Evolutionary conservation across 441 rosid genomes (phyloP).

Genomic region (Erysimum cheiri): DNA sequence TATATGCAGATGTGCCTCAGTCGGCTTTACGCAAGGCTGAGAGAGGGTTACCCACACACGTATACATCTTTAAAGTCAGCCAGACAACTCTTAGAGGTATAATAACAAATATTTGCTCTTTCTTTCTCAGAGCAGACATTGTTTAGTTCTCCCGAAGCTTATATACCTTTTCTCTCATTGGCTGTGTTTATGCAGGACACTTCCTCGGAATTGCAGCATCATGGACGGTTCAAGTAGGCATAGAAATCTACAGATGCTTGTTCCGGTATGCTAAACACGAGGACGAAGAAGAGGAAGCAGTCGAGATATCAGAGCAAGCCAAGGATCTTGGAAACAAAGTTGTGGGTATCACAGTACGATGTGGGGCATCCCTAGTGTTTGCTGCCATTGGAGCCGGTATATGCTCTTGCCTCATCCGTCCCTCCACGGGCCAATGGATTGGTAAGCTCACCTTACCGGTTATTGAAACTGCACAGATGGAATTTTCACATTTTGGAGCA

Average conservation of each 20-base stretch:
- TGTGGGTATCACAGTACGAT: slow-evolving; percentile 64
- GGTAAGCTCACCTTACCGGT: slow-evolving; percentile 56
- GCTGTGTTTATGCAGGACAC: slow-evolving; percentile 65
- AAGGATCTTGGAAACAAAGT: slow-evolving; percentile 76
- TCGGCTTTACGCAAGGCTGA: slow-evolving; percentile 82
- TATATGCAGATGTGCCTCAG: slow-evolving; percentile 71
- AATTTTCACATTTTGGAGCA: not conserved
- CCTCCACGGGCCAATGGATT: slow-evolving; percentile 89
- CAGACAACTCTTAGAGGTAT: slow-evolving; percentile 91
- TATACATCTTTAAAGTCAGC: slow-evolving; percentile 74
- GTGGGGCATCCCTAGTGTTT: slow-evolving; percentile 76
- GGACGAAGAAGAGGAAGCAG: slow-evolving; percentile 46
- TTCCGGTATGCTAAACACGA: slow-evolving; percentile 33
- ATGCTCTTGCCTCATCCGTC: slow-evolving; percentile 73
- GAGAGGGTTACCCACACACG: slow-evolving; percentile 70
- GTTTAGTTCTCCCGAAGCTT: slow-evolving; percentile 4
- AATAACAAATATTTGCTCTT: not conserved
- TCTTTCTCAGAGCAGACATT: slow-evolving; percentile 12
- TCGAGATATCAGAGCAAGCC: slow-evolving; percentile 52
- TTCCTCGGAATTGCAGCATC: slow-evolving; percentile 83
- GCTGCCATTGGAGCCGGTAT: slow-evolving; percentile 93
- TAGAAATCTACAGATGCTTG: slow-evolving; percentile 69
- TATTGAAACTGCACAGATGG: not conserved
- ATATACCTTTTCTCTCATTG: not conserved
- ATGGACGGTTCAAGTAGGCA: slow-evolving; percentile 88